These are phyloP conservation scores for Phytophthora pseudosyringae DNA, from an alignment of 352 stramenopile genomes.

Conservation along the genomic window DNA sequence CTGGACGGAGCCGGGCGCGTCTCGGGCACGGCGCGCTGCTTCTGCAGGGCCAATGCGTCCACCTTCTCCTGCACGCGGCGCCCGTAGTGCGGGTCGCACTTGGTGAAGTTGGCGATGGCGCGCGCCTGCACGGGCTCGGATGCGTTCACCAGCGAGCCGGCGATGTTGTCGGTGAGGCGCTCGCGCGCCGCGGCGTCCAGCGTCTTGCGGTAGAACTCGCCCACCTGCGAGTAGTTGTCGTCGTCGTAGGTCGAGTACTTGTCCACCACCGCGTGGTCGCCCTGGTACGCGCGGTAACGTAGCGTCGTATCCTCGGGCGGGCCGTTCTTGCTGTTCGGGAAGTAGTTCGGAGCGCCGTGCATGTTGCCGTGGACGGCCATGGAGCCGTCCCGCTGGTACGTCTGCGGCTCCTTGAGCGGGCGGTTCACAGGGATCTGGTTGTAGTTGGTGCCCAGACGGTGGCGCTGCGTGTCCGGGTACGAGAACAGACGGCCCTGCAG, in stretches of 20 bases:
- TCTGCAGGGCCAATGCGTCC: conserved; percentile 35
- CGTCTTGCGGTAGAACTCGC: conserved; percentile 86
- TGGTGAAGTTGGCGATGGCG: conserved; percentile 88
- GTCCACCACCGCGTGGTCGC: conserved; percentile 45
- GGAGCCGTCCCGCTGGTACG: conserved; percentile 88
- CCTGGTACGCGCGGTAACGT: conserved; percentile 43
- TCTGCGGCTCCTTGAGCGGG: conserved; percentile 70
- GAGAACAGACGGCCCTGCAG: conserved; percentile 89
- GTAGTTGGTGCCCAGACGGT: conserved; percentile 92
- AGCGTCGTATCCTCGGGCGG: conserved; percentile 42
- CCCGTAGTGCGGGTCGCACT: conserved; percentile 89
- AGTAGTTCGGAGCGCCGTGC: conserved; percentile 82
- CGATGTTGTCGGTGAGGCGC: conserved; percentile 89
- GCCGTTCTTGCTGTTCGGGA: conserved; percentile 86
- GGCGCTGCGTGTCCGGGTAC: conserved; percentile 90
- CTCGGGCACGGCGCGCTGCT: conserved; percentile 18
- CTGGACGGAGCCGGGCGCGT: conserved; percentile 35
- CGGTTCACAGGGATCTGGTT: conserved; percentile 91
- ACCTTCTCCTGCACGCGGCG: conserved; percentile 83
- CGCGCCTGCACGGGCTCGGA: conserved; percentile 81
- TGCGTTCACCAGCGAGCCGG: conserved; percentile 79
- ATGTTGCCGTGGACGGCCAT: conserved; percentile 88
- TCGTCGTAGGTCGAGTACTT: conserved; percentile 87
- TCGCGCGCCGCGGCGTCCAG: conserved; percentile 71
- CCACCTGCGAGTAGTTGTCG: conserved; percentile 90